Base-by-base conservation (phyloP, 2,329 filamentous ascomycete species). In the Fonsecaea multimorphosa region DNA sequence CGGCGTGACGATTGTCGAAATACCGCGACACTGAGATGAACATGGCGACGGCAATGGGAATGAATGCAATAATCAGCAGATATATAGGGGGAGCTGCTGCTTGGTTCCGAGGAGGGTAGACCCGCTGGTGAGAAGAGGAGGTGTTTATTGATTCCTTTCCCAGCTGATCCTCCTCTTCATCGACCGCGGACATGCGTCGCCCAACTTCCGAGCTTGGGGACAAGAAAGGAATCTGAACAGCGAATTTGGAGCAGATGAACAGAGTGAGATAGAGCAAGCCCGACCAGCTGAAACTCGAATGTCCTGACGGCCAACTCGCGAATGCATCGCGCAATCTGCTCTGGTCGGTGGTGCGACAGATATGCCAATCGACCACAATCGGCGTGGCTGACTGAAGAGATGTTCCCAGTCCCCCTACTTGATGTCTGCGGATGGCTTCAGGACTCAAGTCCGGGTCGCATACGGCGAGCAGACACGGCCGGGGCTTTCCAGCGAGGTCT, bases 1-100 rank as follows among this genome's bases (percentile, higher is more conserved):
- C 93, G 76, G 94, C 91, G 77, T 98, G 94, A 44, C 91, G 88
- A 80, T 89, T 96, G 77, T 97, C 89, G 66, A 89, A 93, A 85
- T 90, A 98, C 11, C 94, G 90, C 1, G 92, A 94, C 31, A 89
- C 87, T n/a, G 89, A 85, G 68, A 97, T 90, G 79, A 93, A 97
- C 68, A 93, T 85, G 4, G 93, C 90, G 1, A 86, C 81, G 63
- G 88, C 89, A 69, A 93, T 85, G 1, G 93, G 93, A 1, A 91
- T 78, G 19, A 92, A 81, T 14, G 68, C 70, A 36, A 94, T 76
- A 52, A 89, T 80, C 12, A 96, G 83, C 1, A 95, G 87, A 74
- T 92, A 94, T 7, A 93, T 80, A 0, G 93, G 93, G 0, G 93
- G 92, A 0, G 93, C 90, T 1, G 93, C 93, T 3, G 90, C 91